phyloP scores from a whole-genome alignment of 1,139 yeast genomes.

The Eremothecium cymbalariae region DNA sequence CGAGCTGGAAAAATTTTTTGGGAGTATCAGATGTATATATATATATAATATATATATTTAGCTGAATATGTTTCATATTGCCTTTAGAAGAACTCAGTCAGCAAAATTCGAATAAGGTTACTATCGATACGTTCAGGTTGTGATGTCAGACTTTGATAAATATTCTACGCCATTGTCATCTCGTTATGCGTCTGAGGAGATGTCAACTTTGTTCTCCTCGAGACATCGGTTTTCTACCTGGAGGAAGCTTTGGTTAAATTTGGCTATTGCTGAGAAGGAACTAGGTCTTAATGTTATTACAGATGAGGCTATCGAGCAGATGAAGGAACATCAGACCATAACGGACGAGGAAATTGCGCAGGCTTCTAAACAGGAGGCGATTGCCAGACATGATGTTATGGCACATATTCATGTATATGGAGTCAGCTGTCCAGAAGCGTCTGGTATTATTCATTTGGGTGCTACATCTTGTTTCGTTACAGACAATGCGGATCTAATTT shows the following conservation, averaged over 20 bases:
- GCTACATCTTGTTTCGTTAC: slow-evolving; percentile 98
- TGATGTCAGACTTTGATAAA: slow-evolving; percentile 50
- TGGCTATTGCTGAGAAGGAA: slow-evolving; percentile 93
- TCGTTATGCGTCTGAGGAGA: slow-evolving; percentile 95
- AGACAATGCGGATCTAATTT: slow-evolving; percentile 95
- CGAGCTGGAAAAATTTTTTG: too few relatives aligned
- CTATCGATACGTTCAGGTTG: too few relatives aligned
- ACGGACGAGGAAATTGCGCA: slow-evolving; percentile 87
- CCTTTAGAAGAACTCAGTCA: too few relatives aligned
- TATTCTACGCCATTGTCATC: slow-evolving; percentile 91
- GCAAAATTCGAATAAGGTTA: too few relatives aligned
- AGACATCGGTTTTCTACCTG: slow-evolving; percentile 95
- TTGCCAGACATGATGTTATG: slow-evolving; percentile 98
- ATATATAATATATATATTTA: too few relatives aligned
- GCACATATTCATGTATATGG: slow-evolving; percentile 98
- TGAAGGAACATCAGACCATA: slow-evolving; percentile 67
- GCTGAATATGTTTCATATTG: too few relatives aligned
- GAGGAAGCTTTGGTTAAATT: slow-evolving; percentile 94
- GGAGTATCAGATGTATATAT: too few relatives aligned
- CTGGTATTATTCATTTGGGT: slow-evolving; percentile 96
- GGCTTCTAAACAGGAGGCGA: slow-evolving; percentile 91
- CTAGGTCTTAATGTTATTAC: slow-evolving; percentile 77
- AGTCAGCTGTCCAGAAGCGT: slow-evolving; percentile 85
- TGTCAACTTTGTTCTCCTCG: slow-evolving; percentile 85
- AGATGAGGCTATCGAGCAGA: slow-evolving; percentile 84